phyloP scores from a whole-genome alignment of 78 protist genomes.

The Polysphondylium violaceum region DNA sequence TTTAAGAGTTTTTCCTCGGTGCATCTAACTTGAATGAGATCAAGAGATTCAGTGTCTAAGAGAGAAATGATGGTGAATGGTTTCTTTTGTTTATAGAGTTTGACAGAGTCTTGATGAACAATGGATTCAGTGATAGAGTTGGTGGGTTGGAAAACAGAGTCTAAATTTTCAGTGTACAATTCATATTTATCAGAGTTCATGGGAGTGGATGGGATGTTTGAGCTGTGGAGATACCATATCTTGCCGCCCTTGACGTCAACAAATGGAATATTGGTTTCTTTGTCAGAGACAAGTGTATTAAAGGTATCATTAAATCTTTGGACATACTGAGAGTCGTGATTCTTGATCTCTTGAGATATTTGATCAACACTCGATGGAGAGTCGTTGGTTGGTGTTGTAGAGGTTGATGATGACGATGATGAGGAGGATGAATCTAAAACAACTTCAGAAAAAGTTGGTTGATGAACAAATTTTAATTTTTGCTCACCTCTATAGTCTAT shows the following conservation, averaged over 20 bases:
- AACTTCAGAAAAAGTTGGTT: slow-evolving; percentile 40
- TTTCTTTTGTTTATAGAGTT: slow-evolving; percentile 49
- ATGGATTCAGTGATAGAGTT: slow-evolving; percentile 34
- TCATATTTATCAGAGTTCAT: slow-evolving; percentile 72
- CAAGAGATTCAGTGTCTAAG: slow-evolving; percentile 70
- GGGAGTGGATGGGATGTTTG: slow-evolving; percentile 58
- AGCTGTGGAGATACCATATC: slow-evolving; percentile 40
- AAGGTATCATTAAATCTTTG: slow-evolving; percentile 41
- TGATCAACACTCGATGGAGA: neutral
- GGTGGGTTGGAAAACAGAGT: slow-evolving; percentile 41
- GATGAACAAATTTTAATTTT: slow-evolving; percentile 63
- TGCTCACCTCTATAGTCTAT: slow-evolving; percentile 77
- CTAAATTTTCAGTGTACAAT: slow-evolving; percentile 59
- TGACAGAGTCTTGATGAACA: neutral
- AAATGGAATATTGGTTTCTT: slow-evolving; percentile 24
- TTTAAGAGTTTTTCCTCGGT: slow-evolving; percentile 34
- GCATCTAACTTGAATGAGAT: slow-evolving; percentile 47
- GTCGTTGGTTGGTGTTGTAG: neutral
- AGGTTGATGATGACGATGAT: neutral
- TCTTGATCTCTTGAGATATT: slow-evolving; percentile 14
- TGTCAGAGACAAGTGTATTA: slow-evolving; percentile 16
- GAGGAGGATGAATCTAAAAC: slow-evolving; percentile 27
- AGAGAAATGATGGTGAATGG: slow-evolving; percentile 36
- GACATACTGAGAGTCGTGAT: slow-evolving; percentile 52
- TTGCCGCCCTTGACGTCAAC: slow-evolving; percentile 64